phyloP scores from a whole-genome alignment of 1,139 yeast species.

The Geotrichum reessii region DNA sequence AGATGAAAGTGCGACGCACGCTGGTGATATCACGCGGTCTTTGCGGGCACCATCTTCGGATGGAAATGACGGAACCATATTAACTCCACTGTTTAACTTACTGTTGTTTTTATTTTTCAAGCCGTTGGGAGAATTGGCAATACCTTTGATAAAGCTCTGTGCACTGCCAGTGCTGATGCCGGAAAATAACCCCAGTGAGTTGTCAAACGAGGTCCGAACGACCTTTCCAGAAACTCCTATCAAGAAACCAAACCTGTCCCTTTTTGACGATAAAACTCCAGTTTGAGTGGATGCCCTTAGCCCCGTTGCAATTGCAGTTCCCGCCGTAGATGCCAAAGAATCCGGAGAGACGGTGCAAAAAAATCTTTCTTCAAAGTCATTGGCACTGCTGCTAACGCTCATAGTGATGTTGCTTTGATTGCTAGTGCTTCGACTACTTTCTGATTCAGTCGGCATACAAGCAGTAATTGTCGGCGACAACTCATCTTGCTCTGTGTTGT shows the following conservation, averaged over 20 bases:
- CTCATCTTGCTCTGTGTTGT: background rate
- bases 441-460: background rate
- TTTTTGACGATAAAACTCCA: slow-evolving; percentile 17
- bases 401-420: background rate
- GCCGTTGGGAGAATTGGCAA: background rate
- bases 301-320: background rate
- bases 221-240: background rate
- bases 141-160: background rate
- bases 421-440: background rate
- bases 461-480: background rate
- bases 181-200: background rate
- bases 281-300: background rate
- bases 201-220: background rate
- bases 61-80: background rate
- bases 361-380: slow-evolving; percentile 4
- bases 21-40: slow-evolving; percentile 49
- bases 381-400: background rate
- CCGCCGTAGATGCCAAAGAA: background rate
- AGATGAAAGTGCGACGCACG: slow-evolving; percentile 53
- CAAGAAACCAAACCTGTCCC: slow-evolving; percentile 3
- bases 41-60: background rate
- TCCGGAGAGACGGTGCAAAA: slow-evolving; percentile 17
- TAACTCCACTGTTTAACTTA: background rate
- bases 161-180: background rate
- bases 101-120: background rate